Base-by-base conservation (phyloP, 208 protist genomes). In the Leishmania mexicana region DNA sequence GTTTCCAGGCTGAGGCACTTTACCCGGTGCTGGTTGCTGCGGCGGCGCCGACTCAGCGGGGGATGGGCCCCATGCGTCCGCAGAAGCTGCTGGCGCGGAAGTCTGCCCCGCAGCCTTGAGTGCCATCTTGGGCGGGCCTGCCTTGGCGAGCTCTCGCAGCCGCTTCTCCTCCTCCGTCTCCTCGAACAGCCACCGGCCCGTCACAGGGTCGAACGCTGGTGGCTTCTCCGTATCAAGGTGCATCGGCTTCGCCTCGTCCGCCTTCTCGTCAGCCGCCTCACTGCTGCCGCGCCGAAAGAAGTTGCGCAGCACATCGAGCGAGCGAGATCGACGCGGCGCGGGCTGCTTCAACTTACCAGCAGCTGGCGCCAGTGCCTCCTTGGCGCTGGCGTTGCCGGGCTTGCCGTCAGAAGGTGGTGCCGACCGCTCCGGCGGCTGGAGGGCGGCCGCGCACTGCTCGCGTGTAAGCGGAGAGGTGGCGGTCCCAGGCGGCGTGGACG, bases 111-210 rank as follows among this genome's bases (percentile, higher is more conserved):
- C 84, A 58, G 82, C 11, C 11, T 81, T 81, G n/a, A 68, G 49
- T 60, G 79, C 76, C 78, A 88, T 86, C 85, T 91, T 94, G 0
- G 93, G 91, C 17, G 95, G 95, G 13, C 95, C 95, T 35, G 81
- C 82, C 76, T 90, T 92, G 35, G 92, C 81, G 75, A 92, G 72
- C 85, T 86, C 93, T 49, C 84, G 87, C 77, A 86, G 82, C 78
- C 89, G 89, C 85, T 92, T 94, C 81, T 97, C 93, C 82, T 96
- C 95, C 70, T 96, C 92, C 38, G 91, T 94, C 85, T 96, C 84
- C 51, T 86, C 85, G 86, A 97, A 96, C 75, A 96, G 79, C 87
- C 93, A 97, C 15, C 92, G 89, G 35, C 92, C 92, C 0, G 90
- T 95, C 24, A 84, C 87, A 4, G 90, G 86, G 79, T 97, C 93